A percentile compares a stretch with the other conserved stretches of the same genome.
Evolutionary conservation across 2,329 filamentous ascomycete genomes (phyloP).

Genomic region (Simplicillium sp.): DNA sequence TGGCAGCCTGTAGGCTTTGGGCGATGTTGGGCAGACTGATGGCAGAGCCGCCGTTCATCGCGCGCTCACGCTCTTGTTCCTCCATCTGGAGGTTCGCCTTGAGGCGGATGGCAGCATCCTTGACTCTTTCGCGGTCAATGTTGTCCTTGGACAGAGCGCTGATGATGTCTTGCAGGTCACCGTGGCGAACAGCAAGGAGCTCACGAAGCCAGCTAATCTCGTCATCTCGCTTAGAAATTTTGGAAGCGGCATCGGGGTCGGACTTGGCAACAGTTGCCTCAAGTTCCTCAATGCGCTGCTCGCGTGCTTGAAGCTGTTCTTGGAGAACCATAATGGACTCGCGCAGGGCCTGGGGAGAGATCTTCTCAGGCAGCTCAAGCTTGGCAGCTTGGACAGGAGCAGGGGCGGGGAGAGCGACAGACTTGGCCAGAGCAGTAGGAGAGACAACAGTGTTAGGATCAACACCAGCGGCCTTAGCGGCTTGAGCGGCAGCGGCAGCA

Average conservation of each 20-base stretch:
- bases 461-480: conserved; percentile 51
- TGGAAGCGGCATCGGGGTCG: conserved; percentile 69
- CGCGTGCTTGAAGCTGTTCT: conserved; percentile 91
- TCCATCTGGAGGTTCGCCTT: conserved; percentile 97
- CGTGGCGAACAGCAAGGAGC: conserved; percentile 78
- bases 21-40: conserved; percentile 67
- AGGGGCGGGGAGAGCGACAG: conserved; percentile 12
- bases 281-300: conserved; percentile 79
- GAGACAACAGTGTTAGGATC: conserved; percentile 14
- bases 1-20: conserved; percentile 66
- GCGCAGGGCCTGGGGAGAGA: conserved; percentile 86
- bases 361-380: conserved; percentile 63
- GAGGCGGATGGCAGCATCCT: conserved; percentile 85
- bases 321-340: conserved; percentile 96
- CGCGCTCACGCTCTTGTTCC: conserved; percentile 84
- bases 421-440: conserved; percentile 10
- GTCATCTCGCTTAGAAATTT: conserved; percentile 84
- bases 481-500: conserved; percentile 71
- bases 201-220: conserved; percentile 95
- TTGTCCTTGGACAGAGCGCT: conserved; percentile 62
- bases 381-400: conserved; percentile 30
- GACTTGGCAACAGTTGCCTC: conserved; percentile 59
- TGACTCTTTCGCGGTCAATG: conserved; percentile 71
- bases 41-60: conserved; percentile 59
- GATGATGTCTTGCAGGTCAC: conserved; percentile 90